Conservation (phyloP, 2,329 filamentous ascomycete genomes). For the Aspergillus jensenii region DNA sequence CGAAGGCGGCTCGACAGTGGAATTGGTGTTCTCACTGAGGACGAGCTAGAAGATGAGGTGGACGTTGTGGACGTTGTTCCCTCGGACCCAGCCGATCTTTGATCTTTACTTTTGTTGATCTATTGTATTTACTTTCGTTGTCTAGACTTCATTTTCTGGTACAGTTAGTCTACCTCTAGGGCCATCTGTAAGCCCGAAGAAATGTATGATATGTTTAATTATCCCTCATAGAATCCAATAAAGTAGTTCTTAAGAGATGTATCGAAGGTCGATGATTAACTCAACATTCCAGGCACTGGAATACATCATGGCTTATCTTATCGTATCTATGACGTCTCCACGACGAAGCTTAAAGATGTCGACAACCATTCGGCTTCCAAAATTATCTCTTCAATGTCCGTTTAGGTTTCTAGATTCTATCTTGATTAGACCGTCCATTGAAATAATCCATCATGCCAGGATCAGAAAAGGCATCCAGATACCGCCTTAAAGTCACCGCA, state of each 20-base stretch:
- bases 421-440: not conserved
- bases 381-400: too few species aligned
- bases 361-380: not conserved
- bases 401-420: not conserved
- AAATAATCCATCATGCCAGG: not conserved
- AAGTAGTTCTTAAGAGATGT: too few species aligned
- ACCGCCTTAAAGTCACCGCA: constrained; percentile 77
- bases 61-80: constrained; percentile 32
- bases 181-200: too few species aligned
- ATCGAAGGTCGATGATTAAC: too few species aligned
- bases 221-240: too few species aligned
- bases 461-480: constrained; percentile 38
- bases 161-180: too few species aligned
- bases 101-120: constrained; percentile 2
- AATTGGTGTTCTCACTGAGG: constrained; percentile 36
- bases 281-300: too few species aligned
- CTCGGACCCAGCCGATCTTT: constrained; percentile 26
- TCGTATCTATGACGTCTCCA: not conserved
- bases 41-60: constrained; percentile 33
- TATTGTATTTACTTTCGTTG: not conserved
- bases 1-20: constrained; percentile 42
- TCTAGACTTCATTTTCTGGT: not conserved
- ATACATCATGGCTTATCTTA: not conserved
- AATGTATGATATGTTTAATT: too few species aligned
- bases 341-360: not conserved